These are phyloP conservation scores for Coniella lustricola DNA, from an alignment of 2,329 filamentous ascomycete species.

Conservation along the genomic window DNA sequence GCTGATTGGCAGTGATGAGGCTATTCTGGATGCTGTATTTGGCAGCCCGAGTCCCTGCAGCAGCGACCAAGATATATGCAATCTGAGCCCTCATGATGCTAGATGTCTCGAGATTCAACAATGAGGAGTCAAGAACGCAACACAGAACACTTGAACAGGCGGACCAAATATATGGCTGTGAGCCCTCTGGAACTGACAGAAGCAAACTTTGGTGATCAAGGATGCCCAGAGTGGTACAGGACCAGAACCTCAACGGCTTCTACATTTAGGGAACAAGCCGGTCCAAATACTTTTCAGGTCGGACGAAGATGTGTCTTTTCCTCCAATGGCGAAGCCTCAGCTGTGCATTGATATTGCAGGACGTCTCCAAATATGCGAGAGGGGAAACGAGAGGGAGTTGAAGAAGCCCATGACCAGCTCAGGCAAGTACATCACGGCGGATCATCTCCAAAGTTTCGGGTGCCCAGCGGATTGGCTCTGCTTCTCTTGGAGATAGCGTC, in stretches of 20 bases:
- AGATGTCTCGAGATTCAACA: background rate
- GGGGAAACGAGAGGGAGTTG: background rate
- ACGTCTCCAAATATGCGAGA: background rate
- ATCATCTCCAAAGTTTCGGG: background rate
- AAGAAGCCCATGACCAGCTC: background rate
- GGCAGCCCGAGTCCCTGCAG: slow-evolving; percentile 7
- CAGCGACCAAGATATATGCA: background rate
- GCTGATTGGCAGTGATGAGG: slow-evolving; percentile 20
- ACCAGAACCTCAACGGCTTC: too few relatives aligned
- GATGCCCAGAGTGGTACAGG: too few relatives aligned
- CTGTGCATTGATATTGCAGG: background rate
- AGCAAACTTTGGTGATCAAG: too few relatives aligned
- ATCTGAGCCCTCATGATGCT: slow-evolving; percentile 1
- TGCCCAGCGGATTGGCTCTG: background rate
- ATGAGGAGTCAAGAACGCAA: background rate
- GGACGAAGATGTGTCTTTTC: background rate
- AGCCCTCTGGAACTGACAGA: too few relatives aligned
- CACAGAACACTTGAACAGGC: too few relatives aligned
- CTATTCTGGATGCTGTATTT: slow-evolving; percentile 15
- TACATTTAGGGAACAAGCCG: background rate
- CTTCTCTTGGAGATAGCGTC: background rate
- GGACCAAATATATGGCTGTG: too few relatives aligned
- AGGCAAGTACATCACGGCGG: background rate
- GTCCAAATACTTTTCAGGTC: background rate
- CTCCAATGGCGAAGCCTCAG: background rate